A percentile compares a stretch with the other conserved stretches of the same genome.
Conservation (phyloP, 2,329 filamentous ascomycete genomes). For the Juglanconis juglandina region DNA sequence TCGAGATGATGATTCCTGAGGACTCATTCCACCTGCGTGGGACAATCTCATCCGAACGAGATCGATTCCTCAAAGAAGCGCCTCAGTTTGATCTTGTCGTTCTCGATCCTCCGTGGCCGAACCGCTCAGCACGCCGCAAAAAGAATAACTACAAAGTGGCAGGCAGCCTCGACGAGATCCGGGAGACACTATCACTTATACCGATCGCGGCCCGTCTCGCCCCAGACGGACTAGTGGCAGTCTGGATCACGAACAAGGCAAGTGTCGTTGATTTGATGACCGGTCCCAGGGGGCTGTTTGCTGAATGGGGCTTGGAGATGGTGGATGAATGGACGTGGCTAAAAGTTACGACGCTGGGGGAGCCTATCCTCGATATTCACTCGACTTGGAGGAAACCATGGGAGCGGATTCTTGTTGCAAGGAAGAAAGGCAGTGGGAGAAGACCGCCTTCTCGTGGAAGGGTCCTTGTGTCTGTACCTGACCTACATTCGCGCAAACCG, state of each 20-base stretch:
- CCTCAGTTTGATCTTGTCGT: constrained; percentile 64
- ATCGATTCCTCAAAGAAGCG: constrained; percentile 38
- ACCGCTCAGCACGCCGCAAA: constrained; percentile 66
- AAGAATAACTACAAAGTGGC: constrained; percentile 47
- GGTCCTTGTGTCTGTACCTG: constrained; percentile 67
- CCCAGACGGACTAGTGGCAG: constrained; percentile 56
- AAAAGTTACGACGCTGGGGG: constrained; percentile 64
- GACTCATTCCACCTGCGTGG: constrained; percentile 46
- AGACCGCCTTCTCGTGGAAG: constrained; percentile 40
- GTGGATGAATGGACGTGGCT: constrained; percentile 76
- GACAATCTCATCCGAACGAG: constrained; percentile 39
- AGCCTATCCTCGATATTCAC: constrained; percentile 60
- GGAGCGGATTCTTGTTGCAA: constrained; percentile 66
- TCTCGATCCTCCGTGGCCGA: constrained; percentile 79
- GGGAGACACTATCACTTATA: constrained; percentile 47
- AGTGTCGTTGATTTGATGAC: constrained; percentile 54
- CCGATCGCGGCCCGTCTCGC: constrained; percentile 55
- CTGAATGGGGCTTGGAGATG: constrained; percentile 62
- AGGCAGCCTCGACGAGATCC: constrained; percentile 43
- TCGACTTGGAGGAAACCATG: constrained; percentile 70
- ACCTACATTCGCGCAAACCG: constrained; percentile 76
- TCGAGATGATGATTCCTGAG: constrained; percentile 35
- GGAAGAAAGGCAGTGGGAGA: constrained; percentile 29
- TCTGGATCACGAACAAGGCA: constrained; percentile 77
- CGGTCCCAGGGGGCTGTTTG: constrained; percentile 51